Evolutionary conservation across 140 eudicot genomes (phyloP).

Genomic region (Stevia rebaudiana): DNA sequence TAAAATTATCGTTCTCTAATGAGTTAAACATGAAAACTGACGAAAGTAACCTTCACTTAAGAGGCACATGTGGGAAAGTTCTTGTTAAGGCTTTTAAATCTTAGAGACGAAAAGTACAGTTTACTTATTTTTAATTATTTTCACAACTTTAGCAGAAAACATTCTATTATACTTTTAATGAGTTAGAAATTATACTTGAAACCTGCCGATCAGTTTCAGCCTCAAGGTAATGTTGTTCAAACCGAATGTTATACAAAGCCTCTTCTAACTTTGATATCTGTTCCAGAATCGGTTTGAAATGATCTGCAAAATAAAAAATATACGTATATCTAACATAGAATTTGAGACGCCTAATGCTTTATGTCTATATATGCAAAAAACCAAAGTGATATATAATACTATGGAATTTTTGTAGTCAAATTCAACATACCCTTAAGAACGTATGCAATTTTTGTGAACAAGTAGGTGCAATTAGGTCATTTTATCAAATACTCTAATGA

Average conservation of each 20-base stretch:
- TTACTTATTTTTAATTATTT: too few relatives aligned
- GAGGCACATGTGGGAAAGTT: too few relatives aligned
- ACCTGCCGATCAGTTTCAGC: slow-evolving; percentile 90
- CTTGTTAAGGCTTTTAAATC: too few relatives aligned
- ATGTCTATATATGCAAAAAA: neutral
- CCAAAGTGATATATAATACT: neutral
- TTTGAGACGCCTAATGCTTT: neutral
- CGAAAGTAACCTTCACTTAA: too few relatives aligned
- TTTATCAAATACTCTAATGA: neutral
- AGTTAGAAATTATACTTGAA: slow-evolving; percentile 37
- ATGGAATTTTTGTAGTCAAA: slow-evolving; percentile 1
- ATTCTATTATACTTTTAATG: neutral
- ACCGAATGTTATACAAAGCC: slow-evolving; percentile 60
- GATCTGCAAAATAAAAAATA: slow-evolving; percentile 48
- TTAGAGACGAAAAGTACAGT: too few relatives aligned
- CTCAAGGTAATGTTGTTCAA: slow-evolving; percentile 88
- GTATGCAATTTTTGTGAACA: slow-evolving; percentile 1
- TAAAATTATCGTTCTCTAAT: too few relatives aligned
- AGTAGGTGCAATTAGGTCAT: neutral
- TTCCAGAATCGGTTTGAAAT: slow-evolving; percentile 70
- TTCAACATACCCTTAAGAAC: neutral
- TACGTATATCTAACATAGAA: neutral
- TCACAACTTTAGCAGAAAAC: neutral
- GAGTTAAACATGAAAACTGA: too few relatives aligned
- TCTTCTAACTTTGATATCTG: slow-evolving; percentile 65